Evolutionary conservation across 2,329 filamentous ascomycete species (phyloP).

Genomic region (Aspergillus pseudotamarii): DNA sequence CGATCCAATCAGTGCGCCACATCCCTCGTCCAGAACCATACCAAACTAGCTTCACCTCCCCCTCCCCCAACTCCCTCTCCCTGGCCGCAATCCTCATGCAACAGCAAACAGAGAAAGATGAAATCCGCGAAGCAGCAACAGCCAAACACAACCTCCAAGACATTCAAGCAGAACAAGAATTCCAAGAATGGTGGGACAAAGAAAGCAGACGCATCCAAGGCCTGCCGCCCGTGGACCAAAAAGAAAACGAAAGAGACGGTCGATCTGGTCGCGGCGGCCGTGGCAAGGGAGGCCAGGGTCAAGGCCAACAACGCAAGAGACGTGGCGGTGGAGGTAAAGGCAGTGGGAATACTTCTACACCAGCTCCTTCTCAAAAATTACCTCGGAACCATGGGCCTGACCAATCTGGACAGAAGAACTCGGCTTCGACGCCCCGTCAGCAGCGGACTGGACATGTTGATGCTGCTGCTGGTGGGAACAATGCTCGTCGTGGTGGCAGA

Average conservation of each 20-base stretch:
- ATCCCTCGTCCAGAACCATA: constrained; percentile 46
- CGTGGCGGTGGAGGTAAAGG: constrained; percentile 4
- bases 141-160: constrained; percentile 89
- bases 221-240: constrained; percentile 19
- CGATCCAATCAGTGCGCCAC: constrained; percentile 51
- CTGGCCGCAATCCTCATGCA: constrained; percentile 88
- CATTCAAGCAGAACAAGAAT: constrained; percentile 95
- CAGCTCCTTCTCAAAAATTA: constrained; percentile 9
- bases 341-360: neutral
- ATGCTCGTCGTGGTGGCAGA: constrained; percentile 28
- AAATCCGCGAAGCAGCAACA: constrained; percentile 73
- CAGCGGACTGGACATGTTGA: neutral
- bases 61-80: constrained; percentile 68
- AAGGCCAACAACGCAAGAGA: constrained; percentile 2
- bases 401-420: constrained; percentile 12
- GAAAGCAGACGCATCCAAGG: constrained; percentile 42
- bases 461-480: constrained; percentile 3
- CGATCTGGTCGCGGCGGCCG: constrained; percentile 12
- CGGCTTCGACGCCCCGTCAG: constrained; percentile 14
- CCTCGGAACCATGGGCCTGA: constrained; percentile 9
- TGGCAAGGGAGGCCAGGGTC: constrained; percentile 15
- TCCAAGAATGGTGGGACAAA: constrained; percentile 67
- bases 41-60: constrained; percentile 42
- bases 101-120: constrained; percentile 81
- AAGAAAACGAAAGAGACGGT: constrained; percentile 15